Evolutionary conservation across 768 basidiomycete genomes (phyloP), one percentile per base, ranked within the genome.

Genomic region (Dioszegia crocea): DNA sequence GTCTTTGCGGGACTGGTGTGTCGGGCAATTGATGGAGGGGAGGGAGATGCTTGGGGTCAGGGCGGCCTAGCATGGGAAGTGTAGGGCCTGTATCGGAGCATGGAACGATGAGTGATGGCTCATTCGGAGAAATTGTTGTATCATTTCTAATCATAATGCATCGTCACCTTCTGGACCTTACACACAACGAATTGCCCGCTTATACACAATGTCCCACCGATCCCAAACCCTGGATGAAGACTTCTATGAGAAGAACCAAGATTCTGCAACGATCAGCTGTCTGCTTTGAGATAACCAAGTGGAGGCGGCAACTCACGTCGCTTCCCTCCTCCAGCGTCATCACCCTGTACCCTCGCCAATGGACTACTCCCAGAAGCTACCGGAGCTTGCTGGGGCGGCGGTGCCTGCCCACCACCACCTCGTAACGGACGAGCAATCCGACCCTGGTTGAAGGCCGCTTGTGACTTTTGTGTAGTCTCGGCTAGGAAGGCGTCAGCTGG

Each of bases 381-480:
- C n/a, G 61, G 21, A 6, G 33, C 33, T 14, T 33, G 33, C 48
- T 65, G 66, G 46, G 61, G 65, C 9, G 53, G 44, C 23, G 65
- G 62, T 36, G n/a, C n/a, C n/a, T 53, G 51, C 21, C 38, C 59
- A 30, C 67, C 67, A 27, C 91, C 91, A 41, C 94, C 93, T 65
- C 94, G 84, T 56, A 99, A 80, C 26, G 96, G 96, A 79, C 98
- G 98, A 31, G 94, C 94, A 63, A 99, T 97, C 39, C 94, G 85
- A 41, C 93, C 92, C 79, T 93, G 91, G 76, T 82, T 87, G 70
- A 94, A 82, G 41, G 86, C 82, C 38, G 43, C 63, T 79, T 44
- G 85, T n/a, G 24, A 51, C 36, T 53, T 53, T 31, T 53, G 51
- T 19, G 40, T 36, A 1, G 51, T 27, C 26, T 53, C 51, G 12